A percentile compares a stretch with the other conserved stretches of the same genome.
Conservation (phyloP, 768 basidiomycete genomes). For the Leccinellum luteum region DNA sequence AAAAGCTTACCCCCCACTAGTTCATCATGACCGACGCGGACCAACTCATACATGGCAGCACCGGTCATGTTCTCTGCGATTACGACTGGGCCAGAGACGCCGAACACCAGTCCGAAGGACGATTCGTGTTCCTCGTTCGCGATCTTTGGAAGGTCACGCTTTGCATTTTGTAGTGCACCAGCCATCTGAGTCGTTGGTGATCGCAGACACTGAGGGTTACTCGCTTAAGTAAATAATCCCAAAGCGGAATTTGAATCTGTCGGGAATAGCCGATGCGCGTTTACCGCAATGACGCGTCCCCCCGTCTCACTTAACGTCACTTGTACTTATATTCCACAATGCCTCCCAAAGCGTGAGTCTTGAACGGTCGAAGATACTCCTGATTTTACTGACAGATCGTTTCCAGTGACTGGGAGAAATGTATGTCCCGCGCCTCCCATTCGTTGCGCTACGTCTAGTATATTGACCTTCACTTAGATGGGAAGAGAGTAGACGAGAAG, state of each 20-base stretch:
- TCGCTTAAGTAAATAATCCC: slow-evolving; percentile 6
- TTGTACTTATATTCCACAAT: slow-evolving; percentile 38
- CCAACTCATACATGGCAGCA: slow-evolving; percentile 96
- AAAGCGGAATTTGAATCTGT: slow-evolving; percentile 30
- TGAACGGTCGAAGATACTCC: not conserved
- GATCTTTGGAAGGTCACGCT: slow-evolving; percentile 83
- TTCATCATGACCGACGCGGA: slow-evolving; percentile 97
- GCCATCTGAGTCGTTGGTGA: slow-evolving; percentile 56
- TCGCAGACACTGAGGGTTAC: not conserved
- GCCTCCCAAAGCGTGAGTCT: slow-evolving; percentile 92
- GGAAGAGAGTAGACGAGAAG: slow-evolving; percentile 85
- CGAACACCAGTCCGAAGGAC: slow-evolving; percentile 83
- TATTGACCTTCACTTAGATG: slow-evolving; percentile 46
- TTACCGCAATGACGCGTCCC: slow-evolving; percentile 38
- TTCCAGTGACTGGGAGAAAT: slow-evolving; percentile 96
- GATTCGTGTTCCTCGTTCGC: slow-evolving; percentile 88
- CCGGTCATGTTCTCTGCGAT: slow-evolving; percentile 94
- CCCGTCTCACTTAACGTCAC: slow-evolving; percentile 16
- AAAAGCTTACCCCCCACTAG: slow-evolving; percentile 81
- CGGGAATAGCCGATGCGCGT: slow-evolving; percentile 30
- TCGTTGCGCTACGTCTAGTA: slow-evolving; percentile 1
- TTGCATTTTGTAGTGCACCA: slow-evolving; percentile 89
- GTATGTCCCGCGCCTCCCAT: slow-evolving; percentile 42
- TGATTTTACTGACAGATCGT: slow-evolving; percentile 9
- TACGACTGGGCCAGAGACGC: slow-evolving; percentile 98